Conservation (phyloP, 202 grass and related monocot species). For the Cymbopogon flexuosus region DNA sequence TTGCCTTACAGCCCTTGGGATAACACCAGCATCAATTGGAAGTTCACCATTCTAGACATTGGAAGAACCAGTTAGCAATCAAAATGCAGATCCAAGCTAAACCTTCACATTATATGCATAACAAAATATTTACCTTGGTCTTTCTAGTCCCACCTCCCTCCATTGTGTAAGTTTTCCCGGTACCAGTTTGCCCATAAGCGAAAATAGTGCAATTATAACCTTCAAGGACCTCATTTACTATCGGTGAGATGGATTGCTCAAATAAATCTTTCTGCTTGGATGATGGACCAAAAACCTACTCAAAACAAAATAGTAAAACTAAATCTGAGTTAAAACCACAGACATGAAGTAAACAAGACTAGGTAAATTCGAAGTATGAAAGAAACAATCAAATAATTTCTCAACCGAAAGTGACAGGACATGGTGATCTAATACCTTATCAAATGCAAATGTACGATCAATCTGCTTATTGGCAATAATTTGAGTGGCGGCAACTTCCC, state of each 20-base stretch:
- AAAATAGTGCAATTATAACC: constrained; percentile 99
- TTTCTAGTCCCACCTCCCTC: constrained; percentile 92
- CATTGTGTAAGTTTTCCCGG: constrained; percentile 95
- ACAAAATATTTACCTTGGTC: constrained; percentile 46
- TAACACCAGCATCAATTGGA: constrained; percentile 88
- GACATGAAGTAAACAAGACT: constrained; percentile 6
- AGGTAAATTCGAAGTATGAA: constrained; percentile 19
- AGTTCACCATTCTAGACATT: constrained; percentile 79
- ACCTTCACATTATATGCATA: constrained; percentile 6
- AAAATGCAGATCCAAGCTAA: background rate
- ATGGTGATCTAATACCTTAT: constrained; percentile 63
- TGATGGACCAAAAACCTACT: constrained; percentile 77
- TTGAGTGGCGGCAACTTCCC: constrained; percentile 78
- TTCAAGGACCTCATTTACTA: constrained; percentile 95
- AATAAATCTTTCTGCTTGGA: constrained; percentile 94
- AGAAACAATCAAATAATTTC: background rate
- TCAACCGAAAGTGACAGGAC: constrained; percentile 2
- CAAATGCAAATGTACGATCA: constrained; percentile 76
- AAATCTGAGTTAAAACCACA: constrained; percentile 36
- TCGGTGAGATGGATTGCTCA: constrained; percentile 76
- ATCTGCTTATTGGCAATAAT: constrained; percentile 93
- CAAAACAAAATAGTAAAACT: constrained; percentile 5
- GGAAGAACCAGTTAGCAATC: constrained; percentile 17
- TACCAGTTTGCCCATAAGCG: constrained; percentile 96
- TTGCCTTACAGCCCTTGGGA: constrained; percentile 80